Base-by-base conservation (phyloP, 2,329 filamentous ascomycete genomes). In the Botrytis fragariae region DNA sequence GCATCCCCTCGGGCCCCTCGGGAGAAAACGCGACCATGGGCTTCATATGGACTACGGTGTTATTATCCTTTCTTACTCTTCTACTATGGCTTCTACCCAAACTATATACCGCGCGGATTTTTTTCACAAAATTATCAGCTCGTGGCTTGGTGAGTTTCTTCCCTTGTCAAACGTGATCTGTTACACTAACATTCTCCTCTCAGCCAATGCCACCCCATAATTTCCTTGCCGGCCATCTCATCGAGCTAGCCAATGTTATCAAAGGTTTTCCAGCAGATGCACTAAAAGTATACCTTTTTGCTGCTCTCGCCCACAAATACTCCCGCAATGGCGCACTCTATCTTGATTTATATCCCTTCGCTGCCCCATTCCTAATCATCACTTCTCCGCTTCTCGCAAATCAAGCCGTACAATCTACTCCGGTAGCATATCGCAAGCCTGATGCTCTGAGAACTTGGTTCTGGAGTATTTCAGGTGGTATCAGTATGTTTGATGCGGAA, bases 261-360 rank as follows among this genome's bases (percentile, higher is more conserved):
- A 60, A 45, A 25, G 22, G 45, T 18, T 73, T 75, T 5, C 76
- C 76, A 45, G 32, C 32, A 25, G 73, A 77, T 71, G 74, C 63
- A 16, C 74, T 74, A 8, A 74, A 76, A 51, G 74, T 71, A 29
- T 77, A 75, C 39, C 18, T 75, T 18, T 72, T 77, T 16, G 73
- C 62, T 20, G 74, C 74, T 32, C 57, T 77, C 18, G 60, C 69
- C 10, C 74, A 73, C 25, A 16, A 70, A n/a, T 77, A 76, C 29
- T 51, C 64, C 1, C 73, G 75, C 32, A 69, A 72, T 32, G 76
- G 75, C 48, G 70, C 68, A 1, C 77, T 73, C 45, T 79, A 78
- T 62, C 51, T 79, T 39, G 78, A 79, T 59, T 35, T 76, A 4
- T 79, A 77, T 74, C 78, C 78, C 9, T 75, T 78, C 45, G 42